Evolutionary conservation across 306 rosid genomes (phyloP).

Genomic region (Coriaria nepalensis): DNA sequence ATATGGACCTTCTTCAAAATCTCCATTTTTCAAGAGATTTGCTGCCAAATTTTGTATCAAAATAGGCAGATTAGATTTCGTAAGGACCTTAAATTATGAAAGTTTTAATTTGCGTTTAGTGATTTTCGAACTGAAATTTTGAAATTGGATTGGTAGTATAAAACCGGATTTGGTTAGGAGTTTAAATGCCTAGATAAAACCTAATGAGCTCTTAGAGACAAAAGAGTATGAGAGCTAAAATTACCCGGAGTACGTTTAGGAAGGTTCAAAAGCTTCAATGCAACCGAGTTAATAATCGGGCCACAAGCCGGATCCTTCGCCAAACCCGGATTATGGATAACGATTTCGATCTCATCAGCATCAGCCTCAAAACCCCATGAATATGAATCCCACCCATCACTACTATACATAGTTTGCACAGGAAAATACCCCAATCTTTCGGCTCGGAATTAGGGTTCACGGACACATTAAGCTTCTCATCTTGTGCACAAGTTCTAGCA

Average conservation of each 20-base stretch:
- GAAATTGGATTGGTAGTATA: too few species aligned
- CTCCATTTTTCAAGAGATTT: slow-evolving; percentile 58
- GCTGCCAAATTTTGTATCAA: slow-evolving; percentile 19
- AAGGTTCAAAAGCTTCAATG: slow-evolving; percentile 37
- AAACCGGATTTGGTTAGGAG: too few species aligned
- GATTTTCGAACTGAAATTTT: too few species aligned
- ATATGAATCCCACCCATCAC: slow-evolving; percentile 71
- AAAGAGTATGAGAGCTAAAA: neutral
- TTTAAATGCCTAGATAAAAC: too few species aligned
- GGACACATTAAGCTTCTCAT: slow-evolving; percentile 49
- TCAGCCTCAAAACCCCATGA: slow-evolving; percentile 51
- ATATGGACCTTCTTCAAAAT: slow-evolving; percentile 73
- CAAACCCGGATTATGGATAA: slow-evolving; percentile 46
- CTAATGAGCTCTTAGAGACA: neutral
- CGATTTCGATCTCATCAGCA: slow-evolving; percentile 22
- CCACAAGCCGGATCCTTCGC: slow-evolving; percentile 80
- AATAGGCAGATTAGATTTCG: too few species aligned
- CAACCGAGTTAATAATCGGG: slow-evolving; percentile 62
- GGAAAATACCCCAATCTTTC: slow-evolving; percentile 52
- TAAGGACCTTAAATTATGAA: too few species aligned
- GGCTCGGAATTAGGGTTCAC: slow-evolving; percentile 36
- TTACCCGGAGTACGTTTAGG: slow-evolving; percentile 47
- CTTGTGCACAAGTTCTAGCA: slow-evolving; percentile 66
- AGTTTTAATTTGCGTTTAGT: too few species aligned
- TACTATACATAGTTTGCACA: slow-evolving; percentile 60